Base-by-base conservation (phyloP, 164 flowering plant species). In the Dillenia suffruticosa region DNA sequence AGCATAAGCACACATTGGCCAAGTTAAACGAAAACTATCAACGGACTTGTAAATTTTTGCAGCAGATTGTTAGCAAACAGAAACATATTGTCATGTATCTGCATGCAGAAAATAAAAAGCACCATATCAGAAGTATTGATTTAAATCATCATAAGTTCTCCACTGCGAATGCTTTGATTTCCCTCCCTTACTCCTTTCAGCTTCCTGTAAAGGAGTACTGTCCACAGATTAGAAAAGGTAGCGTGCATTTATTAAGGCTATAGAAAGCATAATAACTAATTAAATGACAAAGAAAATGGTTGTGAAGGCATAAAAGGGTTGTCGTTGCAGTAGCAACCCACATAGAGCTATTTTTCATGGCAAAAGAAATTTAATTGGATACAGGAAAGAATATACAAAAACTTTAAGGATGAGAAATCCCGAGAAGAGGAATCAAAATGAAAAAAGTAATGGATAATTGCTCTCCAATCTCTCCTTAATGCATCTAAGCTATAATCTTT, bases 1-100 rank as follows among this genome's bases (percentile, higher is more conserved):
- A 56, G 96, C 90, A 79, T 87, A 96, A 16, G 89, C 94, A 14
- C 96, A 86, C 98, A 93, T 90, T 9, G 98, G 98, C 98, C 98
- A 93, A 62, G 97, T 95, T 61, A 93, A 76, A 26, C 98, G 88
- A 57, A 93, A 93, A 73, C 98, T 90, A 72, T 87, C 97, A 59
- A 78, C 90, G 15, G 98, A 93, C 98, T 97, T 93, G 57, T 40
- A 79, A 54, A 60, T 61, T 44, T 26, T 9, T 66, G 49, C 3
- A 13, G 45, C 12, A 58, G 54, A 26, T 48, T 52, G 46, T 51
- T 15, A 13, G 46, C 45, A 56, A 11, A 14, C 46, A 54, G 17
- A 47, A 58, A 61, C 32, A 22, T 51, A 45, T 10, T 12, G 15
- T 49, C 13, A 62, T 3, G 60, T 19, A 59, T 5, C 9, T 12